These are phyloP conservation scores for Apium graveolens DNA, from an alignment of 129 eudicot species.

Conservation along the genomic window DNA sequence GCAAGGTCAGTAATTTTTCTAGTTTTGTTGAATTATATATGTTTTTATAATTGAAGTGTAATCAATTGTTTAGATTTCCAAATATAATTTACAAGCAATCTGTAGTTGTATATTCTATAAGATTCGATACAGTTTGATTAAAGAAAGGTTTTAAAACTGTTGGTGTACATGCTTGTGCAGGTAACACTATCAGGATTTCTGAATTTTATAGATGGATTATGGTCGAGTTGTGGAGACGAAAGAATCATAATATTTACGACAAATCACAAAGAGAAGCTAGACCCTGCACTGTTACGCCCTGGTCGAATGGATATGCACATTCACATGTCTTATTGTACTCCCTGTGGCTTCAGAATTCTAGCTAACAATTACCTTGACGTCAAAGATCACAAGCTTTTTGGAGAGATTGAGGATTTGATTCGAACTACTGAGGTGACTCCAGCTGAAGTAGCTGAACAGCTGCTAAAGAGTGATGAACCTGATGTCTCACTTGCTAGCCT, in stretches of 20 bases:
- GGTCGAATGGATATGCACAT: constrained; percentile 88
- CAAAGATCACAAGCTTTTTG: constrained; percentile 28
- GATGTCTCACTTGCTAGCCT: constrained; percentile 39
- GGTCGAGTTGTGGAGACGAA: constrained; percentile 81
- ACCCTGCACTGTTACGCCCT: constrained; percentile 65
- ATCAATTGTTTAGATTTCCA: not conserved
- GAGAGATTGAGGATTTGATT: constrained; percentile 42
- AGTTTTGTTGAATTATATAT: not conserved
- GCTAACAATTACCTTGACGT: constrained; percentile 54
- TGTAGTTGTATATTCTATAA: too few relatives aligned
- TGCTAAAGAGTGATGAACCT: constrained; percentile 45
- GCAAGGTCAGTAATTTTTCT: constrained; percentile 6
- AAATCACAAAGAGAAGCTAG: constrained; percentile 52
- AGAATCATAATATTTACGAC: constrained; percentile 71
- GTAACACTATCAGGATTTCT: constrained; percentile 54
- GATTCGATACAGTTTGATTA: too few relatives aligned
- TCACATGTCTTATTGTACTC: constrained; percentile 71
- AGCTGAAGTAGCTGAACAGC: constrained; percentile 74
- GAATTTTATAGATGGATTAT: constrained; percentile 68
- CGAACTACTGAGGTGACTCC: constrained; percentile 33
- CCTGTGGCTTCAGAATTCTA: constrained; percentile 46
- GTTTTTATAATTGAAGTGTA: not conserved
- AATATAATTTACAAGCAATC: not conserved
- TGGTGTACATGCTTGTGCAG: constrained; percentile 8
- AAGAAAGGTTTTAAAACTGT: not conserved